These are phyloP conservation scores for Pilatotrama ljubarskyi DNA, from an alignment of 768 basidiomycete species.

Conservation along the genomic window DNA sequence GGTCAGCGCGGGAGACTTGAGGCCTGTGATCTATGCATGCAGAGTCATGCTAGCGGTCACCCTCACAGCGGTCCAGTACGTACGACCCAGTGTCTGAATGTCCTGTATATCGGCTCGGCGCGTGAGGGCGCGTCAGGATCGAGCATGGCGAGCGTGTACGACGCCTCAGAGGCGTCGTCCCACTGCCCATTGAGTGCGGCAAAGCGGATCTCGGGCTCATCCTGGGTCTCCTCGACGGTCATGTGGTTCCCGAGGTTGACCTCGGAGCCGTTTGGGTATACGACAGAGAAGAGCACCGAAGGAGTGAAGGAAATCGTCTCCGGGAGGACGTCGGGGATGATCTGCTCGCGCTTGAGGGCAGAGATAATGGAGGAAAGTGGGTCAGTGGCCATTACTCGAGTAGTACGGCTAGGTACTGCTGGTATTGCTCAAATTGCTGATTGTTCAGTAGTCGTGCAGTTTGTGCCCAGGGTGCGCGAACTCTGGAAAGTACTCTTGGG, in stretches of 20 bases:
- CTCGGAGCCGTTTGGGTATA: slow-evolving; percentile 44
- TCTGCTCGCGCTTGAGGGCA: slow-evolving; percentile 37
- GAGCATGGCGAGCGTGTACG: slow-evolving; percentile 45
- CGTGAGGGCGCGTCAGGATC: slow-evolving; percentile 36
- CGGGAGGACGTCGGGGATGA: slow-evolving; percentile 51
- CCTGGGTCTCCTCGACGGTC: slow-evolving; percentile 39
- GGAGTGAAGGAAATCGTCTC: slow-evolving; percentile 34
- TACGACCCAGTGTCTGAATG: slow-evolving; percentile 36
- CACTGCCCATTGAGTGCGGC: slow-evolving; percentile 40
- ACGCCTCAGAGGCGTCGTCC: slow-evolving; percentile 32
- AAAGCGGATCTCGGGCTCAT: slow-evolving; percentile 53
- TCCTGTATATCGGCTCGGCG: slow-evolving; percentile 25
- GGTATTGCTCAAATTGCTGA: too few relatives aligned
- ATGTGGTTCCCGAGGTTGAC: slow-evolving; percentile 41
- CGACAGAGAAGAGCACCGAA: slow-evolving; percentile 44
- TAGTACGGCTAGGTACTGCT: too few relatives aligned
- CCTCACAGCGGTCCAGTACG: background rate
- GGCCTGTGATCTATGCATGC: slow-evolving; percentile 38
- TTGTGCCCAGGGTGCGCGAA: too few relatives aligned
- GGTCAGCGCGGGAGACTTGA: slow-evolving; percentile 37
- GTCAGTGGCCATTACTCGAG: slow-evolving; percentile 30
- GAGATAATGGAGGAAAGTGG: slow-evolving; percentile 36
- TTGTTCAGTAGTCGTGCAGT: too few relatives aligned
- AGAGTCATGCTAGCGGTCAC: background rate
- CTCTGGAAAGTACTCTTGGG: too few relatives aligned